phyloP scores from a whole-genome alignment of 345 rosid genomes.

The Combretum micranthum region DNA sequence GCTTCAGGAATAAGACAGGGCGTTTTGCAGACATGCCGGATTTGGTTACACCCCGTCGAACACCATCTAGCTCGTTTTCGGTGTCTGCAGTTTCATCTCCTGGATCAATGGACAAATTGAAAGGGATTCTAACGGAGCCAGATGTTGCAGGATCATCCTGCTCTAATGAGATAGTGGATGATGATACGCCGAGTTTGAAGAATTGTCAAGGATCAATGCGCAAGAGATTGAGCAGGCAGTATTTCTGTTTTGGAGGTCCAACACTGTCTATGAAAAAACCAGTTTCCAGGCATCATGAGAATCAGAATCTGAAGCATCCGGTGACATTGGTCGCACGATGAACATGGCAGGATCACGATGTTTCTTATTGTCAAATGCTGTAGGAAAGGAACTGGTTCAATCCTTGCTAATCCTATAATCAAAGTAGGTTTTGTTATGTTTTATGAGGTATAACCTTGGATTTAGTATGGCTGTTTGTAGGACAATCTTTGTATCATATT shows the following conservation, averaged over 20 bases:
- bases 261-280: conserved; percentile 40
- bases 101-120: conserved; percentile 52
- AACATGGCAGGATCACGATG: background rate
- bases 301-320: conserved; percentile 29
- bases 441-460: too few species aligned
- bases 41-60: conserved; percentile 29
- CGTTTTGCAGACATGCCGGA: conserved; percentile 42
- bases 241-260: conserved; percentile 67
- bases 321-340: conserved; percentile 36
- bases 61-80: conserved; percentile 78
- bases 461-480: too few species aligned
- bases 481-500: too few species aligned
- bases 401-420: too few species aligned
- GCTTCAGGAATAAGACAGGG: conserved; percentile 58
- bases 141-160: conserved; percentile 48
- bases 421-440: too few species aligned
- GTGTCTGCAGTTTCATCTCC: conserved; percentile 58
- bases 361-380: background rate
- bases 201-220: conserved; percentile 32
- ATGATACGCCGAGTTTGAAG: conserved; percentile 19
- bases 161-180: conserved; percentile 20
- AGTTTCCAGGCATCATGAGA: conserved; percentile 28
- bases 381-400: too few species aligned
- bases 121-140: conserved; percentile 37
- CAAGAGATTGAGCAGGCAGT: conserved; percentile 46